Base-by-base conservation (phyloP, 768 basidiomycete genomes). In the Tubosaeta brunneosetosa region DNA sequence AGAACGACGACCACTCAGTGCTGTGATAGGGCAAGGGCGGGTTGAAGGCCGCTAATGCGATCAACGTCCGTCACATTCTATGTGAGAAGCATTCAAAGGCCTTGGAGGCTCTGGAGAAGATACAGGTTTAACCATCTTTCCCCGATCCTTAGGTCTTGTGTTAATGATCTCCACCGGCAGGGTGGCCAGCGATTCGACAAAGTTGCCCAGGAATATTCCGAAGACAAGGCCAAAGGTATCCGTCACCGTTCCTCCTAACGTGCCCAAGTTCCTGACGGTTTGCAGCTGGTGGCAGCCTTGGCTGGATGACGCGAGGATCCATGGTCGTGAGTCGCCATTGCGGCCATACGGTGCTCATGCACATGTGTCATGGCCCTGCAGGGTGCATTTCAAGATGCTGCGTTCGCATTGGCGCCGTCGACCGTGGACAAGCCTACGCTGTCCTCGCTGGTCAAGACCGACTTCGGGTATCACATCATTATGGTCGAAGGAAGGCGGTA, bases 31-130 rank as follows among this genome's bases (percentile, higher is more conserved):
- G 72, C 14, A 85, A 84, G 64, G 78, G 80, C 25, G 74, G 73
- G 2, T 65, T 91, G 68, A 92, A 90, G 69, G 71, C 89, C 26
- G 91, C 90, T 11, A 91, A 82, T 7, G 83, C 91, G 27, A 73
- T 93, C 36, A 91, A 91, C 64, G 90, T 93, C 29, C 83, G 91
- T 27, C 91, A 93, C 66, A 89, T 93, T 40, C 73, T 93, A 19
- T 93, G 91, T 68, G 91, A 93, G 71, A 93, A 92, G 61, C 86
- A 91, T 50, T 85, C 88, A 8, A 89, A 80, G 61, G 88, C 84
- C 2, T 76, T 76, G 40, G 91, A 92, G 64, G 90, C 90, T 1
- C 65, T 92, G 47, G 76, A 83, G 68, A 90, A 88, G 67, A 82
- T 92, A 47, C 81, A 91, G 80, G 88, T 88, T 57, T 43, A 64